phyloP scores from a whole-genome alignment of 306 rosid species.

The Cercis canadensis region DNA sequence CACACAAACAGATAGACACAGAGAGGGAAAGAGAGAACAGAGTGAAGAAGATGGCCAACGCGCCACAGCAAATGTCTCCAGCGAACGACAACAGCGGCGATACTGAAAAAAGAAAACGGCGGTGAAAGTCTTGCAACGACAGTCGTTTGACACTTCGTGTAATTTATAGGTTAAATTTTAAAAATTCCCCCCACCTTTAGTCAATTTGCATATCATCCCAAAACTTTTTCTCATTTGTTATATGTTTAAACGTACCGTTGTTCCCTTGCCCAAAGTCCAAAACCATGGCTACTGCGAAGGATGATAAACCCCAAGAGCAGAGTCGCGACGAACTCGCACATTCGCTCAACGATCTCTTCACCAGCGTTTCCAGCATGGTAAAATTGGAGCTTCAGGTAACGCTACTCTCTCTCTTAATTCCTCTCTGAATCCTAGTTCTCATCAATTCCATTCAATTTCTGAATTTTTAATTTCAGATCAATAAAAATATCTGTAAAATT shows the following conservation, averaged over 20 bases:
- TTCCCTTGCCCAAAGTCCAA: not conserved
- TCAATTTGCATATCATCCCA: too few relatives aligned
- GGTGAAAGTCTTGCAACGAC: too few relatives aligned
- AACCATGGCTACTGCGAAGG: constrained; percentile 45
- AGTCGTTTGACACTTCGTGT: too few relatives aligned
- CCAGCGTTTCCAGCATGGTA: constrained; percentile 78
- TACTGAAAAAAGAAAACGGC: too few relatives aligned
- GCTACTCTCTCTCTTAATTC: not conserved
- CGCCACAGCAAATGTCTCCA: too few relatives aligned
- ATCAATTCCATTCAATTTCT: not conserved
- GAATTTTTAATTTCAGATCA: not conserved
- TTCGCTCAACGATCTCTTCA: constrained; percentile 68
- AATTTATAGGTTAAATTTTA: too few relatives aligned
- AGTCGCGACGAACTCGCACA: constrained; percentile 64
- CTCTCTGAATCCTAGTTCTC: not conserved
- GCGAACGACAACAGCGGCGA: too few relatives aligned
- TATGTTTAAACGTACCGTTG: too few relatives aligned
- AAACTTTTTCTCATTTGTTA: too few relatives aligned
- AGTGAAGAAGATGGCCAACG: not conserved
- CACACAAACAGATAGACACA: not conserved
- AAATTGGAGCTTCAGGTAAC: constrained; percentile 84
- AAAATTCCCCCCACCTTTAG: too few relatives aligned
- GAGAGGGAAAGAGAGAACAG: not conserved
- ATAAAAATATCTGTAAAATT: not conserved
- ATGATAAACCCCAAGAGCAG: constrained; percentile 38